A percentile compares a stretch with the other conserved stretches of the same genome.
These are phyloP conservation scores for Russula virescens DNA, from an alignment of 768 basidiomycete species.

Conservation along the genomic window DNA sequence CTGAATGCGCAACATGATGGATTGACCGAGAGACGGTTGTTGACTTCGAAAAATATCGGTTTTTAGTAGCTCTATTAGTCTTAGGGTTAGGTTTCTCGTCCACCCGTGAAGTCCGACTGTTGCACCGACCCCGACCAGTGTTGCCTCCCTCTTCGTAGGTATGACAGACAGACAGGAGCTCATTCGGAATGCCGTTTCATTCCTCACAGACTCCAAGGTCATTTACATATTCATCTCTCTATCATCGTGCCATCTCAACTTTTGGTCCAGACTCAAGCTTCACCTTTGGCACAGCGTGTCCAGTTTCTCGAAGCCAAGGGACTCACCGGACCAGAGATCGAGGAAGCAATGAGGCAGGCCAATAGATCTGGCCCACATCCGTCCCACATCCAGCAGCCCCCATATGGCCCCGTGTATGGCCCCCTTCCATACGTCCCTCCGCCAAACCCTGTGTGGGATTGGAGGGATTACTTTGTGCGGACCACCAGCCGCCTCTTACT, in stretches of 20 bases:
- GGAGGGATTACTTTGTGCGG: conserved; percentile 96
- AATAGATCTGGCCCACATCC: conserved; percentile 23
- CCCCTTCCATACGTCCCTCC: conserved; percentile 41
- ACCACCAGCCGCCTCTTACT: conserved; percentile 8
- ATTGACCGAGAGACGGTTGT: not conserved
- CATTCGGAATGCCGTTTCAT: conserved; percentile 74
- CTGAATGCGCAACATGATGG: conserved; percentile 21
- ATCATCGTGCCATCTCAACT: conserved; percentile 7
- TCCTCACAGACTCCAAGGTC: conserved; percentile 82
- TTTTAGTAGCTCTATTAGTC: too few relatives aligned
- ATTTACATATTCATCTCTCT: not conserved
- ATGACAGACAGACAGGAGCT: conserved; percentile 69
- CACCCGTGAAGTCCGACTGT: not conserved
- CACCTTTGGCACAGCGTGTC: conserved; percentile 76
- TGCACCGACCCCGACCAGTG: not conserved
- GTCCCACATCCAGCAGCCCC: conserved; percentile 21
- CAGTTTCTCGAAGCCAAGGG: conserved; percentile 97
- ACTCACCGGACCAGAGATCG: conserved; percentile 75
- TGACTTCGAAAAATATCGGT: too few relatives aligned
- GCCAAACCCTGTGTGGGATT: conserved; percentile 65
- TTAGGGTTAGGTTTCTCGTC: conserved; percentile 9
- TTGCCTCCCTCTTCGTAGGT: not conserved
- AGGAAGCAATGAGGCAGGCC: conserved; percentile 70
- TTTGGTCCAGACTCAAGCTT: conserved; percentile 56
- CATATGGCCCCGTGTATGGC: conserved; percentile 42